phyloP scores from a whole-genome alignment of 805 yeast genomes.

The Candida stauntonica region DNA sequence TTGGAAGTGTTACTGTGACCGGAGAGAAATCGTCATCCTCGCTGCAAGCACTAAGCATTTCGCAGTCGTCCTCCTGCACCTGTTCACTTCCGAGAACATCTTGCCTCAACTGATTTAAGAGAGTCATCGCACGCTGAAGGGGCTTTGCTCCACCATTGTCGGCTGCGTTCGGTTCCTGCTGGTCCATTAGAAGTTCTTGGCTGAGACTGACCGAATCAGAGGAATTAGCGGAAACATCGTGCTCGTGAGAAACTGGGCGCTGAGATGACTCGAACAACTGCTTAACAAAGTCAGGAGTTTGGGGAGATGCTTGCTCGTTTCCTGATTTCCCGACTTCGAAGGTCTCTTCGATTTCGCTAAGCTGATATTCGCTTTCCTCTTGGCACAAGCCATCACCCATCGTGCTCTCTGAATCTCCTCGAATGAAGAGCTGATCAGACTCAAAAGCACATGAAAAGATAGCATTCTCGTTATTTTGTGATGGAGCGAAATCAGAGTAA shows the following conservation, averaged over 20 bases:
- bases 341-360: no score
- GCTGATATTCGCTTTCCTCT: no score
- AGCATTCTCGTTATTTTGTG: no score
- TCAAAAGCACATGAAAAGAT: no score
- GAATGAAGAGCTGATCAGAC: no score
- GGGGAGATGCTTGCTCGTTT: neutral
- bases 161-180: no score
- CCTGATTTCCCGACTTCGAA: no score
- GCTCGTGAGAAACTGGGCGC: neutral
- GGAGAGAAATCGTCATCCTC: conserved; percentile 9
- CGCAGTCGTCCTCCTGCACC: neutral
- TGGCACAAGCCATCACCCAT: no score
- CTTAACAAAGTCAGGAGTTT: neutral
- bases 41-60: neutral
- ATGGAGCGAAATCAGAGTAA: no score
- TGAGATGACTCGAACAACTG: neutral
- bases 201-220: neutral
- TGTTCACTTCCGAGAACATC: neutral
- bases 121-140: no score
- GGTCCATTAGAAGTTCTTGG: neutral
- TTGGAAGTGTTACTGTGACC: conserved; percentile 12
- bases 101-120: neutral
- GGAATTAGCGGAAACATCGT: neutral
- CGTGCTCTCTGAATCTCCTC: no score
- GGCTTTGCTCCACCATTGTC: no score